Percentiles rank a stretch among this genome's conserved stretches.
These are phyloP conservation scores for Trichoderma lentiforme DNA, from an alignment of 2,329 filamentous ascomycete species.

Conservation along the genomic window DNA sequence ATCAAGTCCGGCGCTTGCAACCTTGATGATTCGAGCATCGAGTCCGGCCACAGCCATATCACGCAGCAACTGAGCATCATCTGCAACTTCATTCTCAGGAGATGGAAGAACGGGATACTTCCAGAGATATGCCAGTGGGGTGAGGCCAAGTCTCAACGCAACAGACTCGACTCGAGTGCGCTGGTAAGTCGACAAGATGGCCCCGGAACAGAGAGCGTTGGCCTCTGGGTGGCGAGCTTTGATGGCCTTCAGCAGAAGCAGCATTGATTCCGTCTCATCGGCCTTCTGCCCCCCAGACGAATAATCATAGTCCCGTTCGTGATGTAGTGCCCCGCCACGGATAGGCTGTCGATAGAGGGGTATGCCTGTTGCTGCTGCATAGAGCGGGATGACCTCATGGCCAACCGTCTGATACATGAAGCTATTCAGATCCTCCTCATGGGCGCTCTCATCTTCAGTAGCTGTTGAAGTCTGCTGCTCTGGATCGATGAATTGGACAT, in stretches of 20 bases:
- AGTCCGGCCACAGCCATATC: slow-evolving; percentile 79
- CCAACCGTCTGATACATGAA: slow-evolving; percentile 99
- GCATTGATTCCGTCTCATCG: slow-evolving; percentile 87
- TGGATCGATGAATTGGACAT: slow-evolving; percentile 23
- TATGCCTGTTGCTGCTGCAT: slow-evolving; percentile 71
- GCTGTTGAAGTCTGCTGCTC: slow-evolving; percentile 13
- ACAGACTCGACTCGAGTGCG: slow-evolving; percentile 93
- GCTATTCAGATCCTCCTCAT: slow-evolving; percentile 69
- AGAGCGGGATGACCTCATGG: slow-evolving; percentile 80
- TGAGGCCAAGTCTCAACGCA: slow-evolving; percentile 76
- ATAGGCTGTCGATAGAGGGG: slow-evolving; percentile 83
- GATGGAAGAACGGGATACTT: slow-evolving; percentile 74
- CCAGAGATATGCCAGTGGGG: slow-evolving; percentile 86
- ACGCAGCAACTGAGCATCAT: slow-evolving; percentile 61
- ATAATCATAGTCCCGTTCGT: slow-evolving; percentile 64
- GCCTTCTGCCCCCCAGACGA: slow-evolving; percentile 26
- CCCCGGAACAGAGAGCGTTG: slow-evolving; percentile 85
- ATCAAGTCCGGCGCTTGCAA: slow-evolving; percentile 85
- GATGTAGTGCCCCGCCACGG: slow-evolving; percentile 65
- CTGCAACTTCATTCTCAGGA: slow-evolving; percentile 31
- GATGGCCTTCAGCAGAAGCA: slow-evolving; percentile 69
- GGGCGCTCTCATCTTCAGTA: background rate
- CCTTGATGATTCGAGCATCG: slow-evolving; percentile 91
- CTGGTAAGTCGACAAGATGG: slow-evolving; percentile 93
- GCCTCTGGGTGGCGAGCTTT: slow-evolving; percentile 69